Percentiles rank a stretch among this genome's conserved stretches.
Conservation (phyloP, 1,139 yeast genomes). For the Geotrichum bryndzae region DNA sequence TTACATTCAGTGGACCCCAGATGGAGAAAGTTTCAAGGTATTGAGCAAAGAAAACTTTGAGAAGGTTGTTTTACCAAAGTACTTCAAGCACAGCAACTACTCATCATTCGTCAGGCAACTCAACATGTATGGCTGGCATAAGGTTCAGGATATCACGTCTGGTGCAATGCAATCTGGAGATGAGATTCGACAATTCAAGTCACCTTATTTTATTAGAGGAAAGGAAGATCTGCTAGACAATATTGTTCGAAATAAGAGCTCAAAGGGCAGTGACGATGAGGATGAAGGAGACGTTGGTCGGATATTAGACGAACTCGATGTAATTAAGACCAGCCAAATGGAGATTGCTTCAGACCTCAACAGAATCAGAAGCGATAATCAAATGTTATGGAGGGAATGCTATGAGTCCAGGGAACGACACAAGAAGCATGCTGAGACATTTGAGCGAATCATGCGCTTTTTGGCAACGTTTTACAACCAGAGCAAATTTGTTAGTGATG, state of each 20-base stretch:
- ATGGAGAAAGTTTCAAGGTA: constrained; percentile 82
- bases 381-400: constrained; percentile 85
- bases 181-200: constrained; percentile 72
- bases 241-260: constrained; percentile 53
- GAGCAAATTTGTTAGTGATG: constrained; percentile 34
- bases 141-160: constrained; percentile 71
- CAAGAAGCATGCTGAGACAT: constrained; percentile 76
- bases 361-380: constrained; percentile 81
- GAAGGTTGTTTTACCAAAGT: constrained; percentile 72
- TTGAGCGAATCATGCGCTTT: constrained; percentile 81
- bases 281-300: constrained; percentile 50
- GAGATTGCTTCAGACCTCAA: constrained; percentile 78
- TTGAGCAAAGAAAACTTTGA: constrained; percentile 81
- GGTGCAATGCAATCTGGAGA: constrained; percentile 57
- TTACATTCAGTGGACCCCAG: constrained; percentile 76
- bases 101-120: constrained; percentile 92
- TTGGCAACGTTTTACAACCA: constrained; percentile 76
- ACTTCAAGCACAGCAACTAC: constrained; percentile 90
- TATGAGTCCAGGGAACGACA: constrained; percentile 77
- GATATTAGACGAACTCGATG: constrained; percentile 66
- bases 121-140: constrained; percentile 98
- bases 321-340: constrained; percentile 68
- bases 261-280: constrained; percentile 37
- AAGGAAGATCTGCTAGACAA: constrained; percentile 69
- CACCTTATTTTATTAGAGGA: constrained; percentile 62